Conservation (phyloP, 495 filamentous ascomycete genomes). For the Hyphodiscus hymeniophilus region DNA sequence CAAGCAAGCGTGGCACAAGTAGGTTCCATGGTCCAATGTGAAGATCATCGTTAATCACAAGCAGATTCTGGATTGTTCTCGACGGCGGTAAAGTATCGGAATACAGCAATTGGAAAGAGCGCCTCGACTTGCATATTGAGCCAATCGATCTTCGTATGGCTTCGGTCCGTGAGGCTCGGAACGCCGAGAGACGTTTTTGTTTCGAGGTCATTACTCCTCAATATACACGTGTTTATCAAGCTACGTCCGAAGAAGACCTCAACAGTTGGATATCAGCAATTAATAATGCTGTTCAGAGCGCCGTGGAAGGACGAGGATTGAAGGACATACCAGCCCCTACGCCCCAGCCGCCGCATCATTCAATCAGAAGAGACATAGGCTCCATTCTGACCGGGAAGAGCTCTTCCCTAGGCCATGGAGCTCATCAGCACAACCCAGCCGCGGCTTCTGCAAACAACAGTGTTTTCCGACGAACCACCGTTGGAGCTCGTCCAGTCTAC, state of each 20-base stretch:
- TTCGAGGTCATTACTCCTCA: constrained; percentile 98
- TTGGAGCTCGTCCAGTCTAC: constrained; percentile 77
- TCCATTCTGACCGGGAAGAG: constrained; percentile 93
- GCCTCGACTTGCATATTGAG: constrained; percentile 93
- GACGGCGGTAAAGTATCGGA: constrained; percentile 95
- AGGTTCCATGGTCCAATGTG: too few species aligned
- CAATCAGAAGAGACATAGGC: constrained; percentile 72
- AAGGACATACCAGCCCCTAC: constrained; percentile 38
- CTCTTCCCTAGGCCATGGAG: constrained; percentile 58
- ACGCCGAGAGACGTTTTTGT: constrained; percentile 91
- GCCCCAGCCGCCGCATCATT: constrained; percentile 39
- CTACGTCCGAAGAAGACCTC: constrained; percentile 97
- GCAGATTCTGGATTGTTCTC: constrained; percentile 94
- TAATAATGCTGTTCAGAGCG: constrained; percentile 94
- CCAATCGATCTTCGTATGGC: constrained; percentile 96
- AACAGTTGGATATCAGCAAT: constrained; percentile 92
- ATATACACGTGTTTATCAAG: constrained; percentile 94
- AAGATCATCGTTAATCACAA: constrained; percentile 2
- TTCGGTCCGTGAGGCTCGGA: constrained; percentile 89
- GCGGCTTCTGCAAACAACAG: constrained; percentile 30
- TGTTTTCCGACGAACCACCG: constrained; percentile 76
- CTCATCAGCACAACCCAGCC: constrained; percentile 26
- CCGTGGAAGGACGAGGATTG: constrained; percentile 71
- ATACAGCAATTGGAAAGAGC: constrained; percentile 99
- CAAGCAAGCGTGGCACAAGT: constrained; percentile 99